These are phyloP conservation scores for grape (Vitis vinifera) DNA, from an alignment of 164 flowering plant genomes.

Conservation along the genomic window DNA sequence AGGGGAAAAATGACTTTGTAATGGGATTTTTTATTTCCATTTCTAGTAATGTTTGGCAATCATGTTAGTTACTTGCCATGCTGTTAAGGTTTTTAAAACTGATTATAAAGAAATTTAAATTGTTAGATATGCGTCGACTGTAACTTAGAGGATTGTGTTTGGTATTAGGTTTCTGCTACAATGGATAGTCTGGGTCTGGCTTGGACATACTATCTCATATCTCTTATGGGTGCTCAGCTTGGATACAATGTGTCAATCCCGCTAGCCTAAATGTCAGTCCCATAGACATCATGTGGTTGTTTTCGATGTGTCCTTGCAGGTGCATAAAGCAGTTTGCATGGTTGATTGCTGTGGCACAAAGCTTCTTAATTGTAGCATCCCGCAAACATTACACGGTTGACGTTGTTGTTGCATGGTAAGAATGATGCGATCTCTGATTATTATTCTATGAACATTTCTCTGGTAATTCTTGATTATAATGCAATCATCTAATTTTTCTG, in stretches of 20 bases:
- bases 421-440: background rate
- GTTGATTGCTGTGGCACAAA: slow-evolving; percentile 68
- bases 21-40: too few species aligned
- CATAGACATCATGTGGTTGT: too few species aligned
- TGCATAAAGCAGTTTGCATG: slow-evolving; percentile 77
- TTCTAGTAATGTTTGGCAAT: background rate
- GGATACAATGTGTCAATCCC: background rate
- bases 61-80: background rate
- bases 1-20: too few species aligned
- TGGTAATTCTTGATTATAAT: background rate
- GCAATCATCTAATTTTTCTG: slow-evolving; percentile 1
- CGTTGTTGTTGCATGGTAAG: slow-evolving; percentile 45
- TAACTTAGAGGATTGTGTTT: background rate
- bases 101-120: too few species aligned
- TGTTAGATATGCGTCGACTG: too few species aligned
- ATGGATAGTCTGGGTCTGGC: background rate
- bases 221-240: background rate
- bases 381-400: slow-evolving; percentile 82
- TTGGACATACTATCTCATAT: background rate
- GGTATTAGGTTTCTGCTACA: background rate
- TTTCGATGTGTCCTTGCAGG: slow-evolving; percentile 30
- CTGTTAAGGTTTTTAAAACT: background rate
- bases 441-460: background rate
- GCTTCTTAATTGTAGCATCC: slow-evolving; percentile 87
- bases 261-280: too few species aligned